Base-by-base conservation (phyloP, 257 asterid species). In the Solanum appendiculatum region DNA sequence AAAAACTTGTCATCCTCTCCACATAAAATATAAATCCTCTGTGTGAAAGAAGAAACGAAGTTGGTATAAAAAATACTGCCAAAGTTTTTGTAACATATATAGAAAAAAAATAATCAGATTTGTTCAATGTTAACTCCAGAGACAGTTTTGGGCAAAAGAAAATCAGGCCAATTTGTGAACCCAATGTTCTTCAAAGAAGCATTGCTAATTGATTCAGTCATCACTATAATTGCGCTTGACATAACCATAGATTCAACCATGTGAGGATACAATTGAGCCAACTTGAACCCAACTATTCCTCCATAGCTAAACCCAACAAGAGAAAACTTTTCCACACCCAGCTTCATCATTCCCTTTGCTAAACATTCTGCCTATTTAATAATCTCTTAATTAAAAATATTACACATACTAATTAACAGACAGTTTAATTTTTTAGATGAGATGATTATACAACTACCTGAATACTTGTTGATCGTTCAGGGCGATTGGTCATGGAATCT, bases 241-340 rank as follows among this genome's bases (percentile, higher is more conserved):
- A 87, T 27, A 34, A 89, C 87, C 86, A 90, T 16, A 5, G 89
- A 82, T 3, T 88, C 86, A 14, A 90, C 88, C 87, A 90, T 51
- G 6, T 81, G 86, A 8, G 92, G 89, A 1, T 81, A 13, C 85
- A 90, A 7, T 46, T 82, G 80, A 10, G 91, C 92, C 78, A 88
- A 23, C 73, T 87, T 86, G 73, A 88, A 88, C 80, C 74, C 89
- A 3, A 87, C 48, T 40, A 73, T 42, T 11, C 91, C 91, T 31
- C 91, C 91, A 31, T 90, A 89, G 6, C 92, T 90, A 3, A 90
- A 14, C 13, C 92, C 91, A 10, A 90, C 91, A 4, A 88, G 21
- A 21, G 89, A 85, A 77, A 86, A 90, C 69, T 34, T 87, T 60
- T 88, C 77, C 34, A 90, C 90, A 13, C 92, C 92, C 46, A 90